Conservation (phyloP, 2,329 filamentous ascomycete species). For the Alternaria sp. region DNA sequence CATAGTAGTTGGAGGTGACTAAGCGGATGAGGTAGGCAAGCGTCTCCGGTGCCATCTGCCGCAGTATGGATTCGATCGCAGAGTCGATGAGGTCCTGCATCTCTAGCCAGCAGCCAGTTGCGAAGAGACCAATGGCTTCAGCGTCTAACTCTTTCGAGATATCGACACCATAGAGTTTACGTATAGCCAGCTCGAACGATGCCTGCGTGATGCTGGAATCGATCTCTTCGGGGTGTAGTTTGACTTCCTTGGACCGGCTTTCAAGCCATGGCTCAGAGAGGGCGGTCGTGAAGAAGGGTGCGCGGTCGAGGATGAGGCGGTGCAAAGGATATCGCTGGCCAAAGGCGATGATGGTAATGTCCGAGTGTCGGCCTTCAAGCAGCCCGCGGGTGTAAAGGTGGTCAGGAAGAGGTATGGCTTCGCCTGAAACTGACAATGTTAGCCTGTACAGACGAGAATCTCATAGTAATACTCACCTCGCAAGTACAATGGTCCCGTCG, state of each 20-base stretch:
- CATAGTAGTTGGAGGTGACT: conserved; percentile 63
- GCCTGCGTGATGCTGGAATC: conserved; percentile 60
- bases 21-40: conserved; percentile 59
- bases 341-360: conserved; percentile 62
- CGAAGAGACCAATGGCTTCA: conserved; percentile 62
- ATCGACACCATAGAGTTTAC: conserved; percentile 60
- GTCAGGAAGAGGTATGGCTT: conserved; percentile 54
- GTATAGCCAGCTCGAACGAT: conserved; percentile 62
- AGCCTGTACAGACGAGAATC: conserved; percentile 5
- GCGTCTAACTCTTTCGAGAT: conserved; percentile 57
- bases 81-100: conserved; percentile 63
- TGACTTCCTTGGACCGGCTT: conserved; percentile 59
- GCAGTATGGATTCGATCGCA: conserved; percentile 61
- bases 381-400: conserved; percentile 62
- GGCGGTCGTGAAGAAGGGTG: conserved; percentile 62
- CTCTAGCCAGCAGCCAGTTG: conserved; percentile 64
- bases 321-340: conserved; percentile 60
- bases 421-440: conserved; percentile 38
- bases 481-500: conserved; percentile 42
- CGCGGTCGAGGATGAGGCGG: conserved; percentile 61
- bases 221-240: conserved; percentile 60
- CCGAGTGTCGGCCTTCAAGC: conserved; percentile 59
- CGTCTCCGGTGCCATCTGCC: conserved; percentile 60
- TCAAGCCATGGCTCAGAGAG: conserved; percentile 64
- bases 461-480: conserved; percentile 26